Evolutionary conservation across 208 protist genomes (phyloP), one percentile per base, ranked within the genome.

Genomic region (Wallacemonas sp.): DNA sequence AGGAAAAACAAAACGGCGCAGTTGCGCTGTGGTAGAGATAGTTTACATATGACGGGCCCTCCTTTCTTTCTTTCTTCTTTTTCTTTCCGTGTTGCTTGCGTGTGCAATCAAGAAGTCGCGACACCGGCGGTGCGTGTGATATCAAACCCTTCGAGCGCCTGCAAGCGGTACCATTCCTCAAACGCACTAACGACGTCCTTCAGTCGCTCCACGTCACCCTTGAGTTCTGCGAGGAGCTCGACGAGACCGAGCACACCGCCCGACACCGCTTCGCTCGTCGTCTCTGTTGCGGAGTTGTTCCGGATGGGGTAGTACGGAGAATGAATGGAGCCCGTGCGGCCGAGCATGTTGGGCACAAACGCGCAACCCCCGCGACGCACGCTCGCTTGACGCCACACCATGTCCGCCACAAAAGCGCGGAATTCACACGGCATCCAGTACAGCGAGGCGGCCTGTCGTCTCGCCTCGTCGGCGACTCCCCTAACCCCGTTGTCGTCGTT

Each of bases 111-210:
- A 50, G 17, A 50, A 29, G 10, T 50, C 1, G 15, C 41, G 41
- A 46, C 41, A 0, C 10, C 15, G 17, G 24, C 30, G 4, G 55
- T 46, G 22, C 39, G 55, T 6, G 55, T 62, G 22, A 44, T 24
- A 1, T 81, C 75, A 68, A 81, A 78, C 26, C 68, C 70, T 68
- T 93, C 86, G 41, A 93, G 37, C 38, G 78, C 71, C 17, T 79
- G 67, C 44, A 93, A 71, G 4, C 83, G 80, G 61, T 91, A 91
- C 87, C 87, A 93, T 73, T 93, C 83, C 42, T 75, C 81, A 74
- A 91, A 93, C 42, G 69, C 77, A 22, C 73, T 70, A 4, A 90
- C 37, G 2, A 93, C 41, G 29, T 78, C 76, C 32, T 71, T 73
- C 39, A 89, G 68, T 13, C 70, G 71, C 10, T 79, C 67, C 30